Evolutionary conservation across 371 early-diverging fungal species (phyloP).

Genomic region (Encephalitozoon hellem): DNA sequence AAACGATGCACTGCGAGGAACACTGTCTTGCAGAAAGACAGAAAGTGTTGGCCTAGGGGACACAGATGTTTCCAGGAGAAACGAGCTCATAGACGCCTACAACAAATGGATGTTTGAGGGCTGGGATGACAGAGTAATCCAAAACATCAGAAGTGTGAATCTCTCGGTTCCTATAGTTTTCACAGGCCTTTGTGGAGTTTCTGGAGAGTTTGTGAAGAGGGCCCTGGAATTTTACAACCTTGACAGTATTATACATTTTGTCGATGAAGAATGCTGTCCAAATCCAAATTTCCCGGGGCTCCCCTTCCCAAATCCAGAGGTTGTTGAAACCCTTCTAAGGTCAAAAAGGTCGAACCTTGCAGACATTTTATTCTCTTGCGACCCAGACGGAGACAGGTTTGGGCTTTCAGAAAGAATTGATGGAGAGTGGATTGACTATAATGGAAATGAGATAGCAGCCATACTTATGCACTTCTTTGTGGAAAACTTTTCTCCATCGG

Average conservation of each 20-base stretch:
- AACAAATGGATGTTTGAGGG: not conserved
- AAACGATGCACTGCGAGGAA: not conserved
- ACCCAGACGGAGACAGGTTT: slow-evolving; percentile 41
- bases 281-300: not conserved
- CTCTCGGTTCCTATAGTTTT: not conserved
- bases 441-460: slow-evolving; percentile 11
- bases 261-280: not conserved
- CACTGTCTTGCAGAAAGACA: not conserved
- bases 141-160: not conserved
- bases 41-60: not conserved
- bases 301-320: slow-evolving; percentile 11
- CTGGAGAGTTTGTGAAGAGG: not conserved
- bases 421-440: not conserved
- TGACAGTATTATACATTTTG: not conserved
- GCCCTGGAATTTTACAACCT: not conserved
- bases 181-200: not conserved
- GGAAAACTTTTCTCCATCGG: not conserved
- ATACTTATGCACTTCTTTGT: slow-evolving; percentile 1
- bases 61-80: not conserved
- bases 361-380: slow-evolving; percentile 19
- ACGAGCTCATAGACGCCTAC: not conserved
- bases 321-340: not conserved
- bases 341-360: not conserved
- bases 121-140: not conserved
- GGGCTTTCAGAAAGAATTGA: slow-evolving; percentile 14